Base-by-base conservation (phyloP, 129 eudicot genomes). In the Silybum marianum region DNA sequence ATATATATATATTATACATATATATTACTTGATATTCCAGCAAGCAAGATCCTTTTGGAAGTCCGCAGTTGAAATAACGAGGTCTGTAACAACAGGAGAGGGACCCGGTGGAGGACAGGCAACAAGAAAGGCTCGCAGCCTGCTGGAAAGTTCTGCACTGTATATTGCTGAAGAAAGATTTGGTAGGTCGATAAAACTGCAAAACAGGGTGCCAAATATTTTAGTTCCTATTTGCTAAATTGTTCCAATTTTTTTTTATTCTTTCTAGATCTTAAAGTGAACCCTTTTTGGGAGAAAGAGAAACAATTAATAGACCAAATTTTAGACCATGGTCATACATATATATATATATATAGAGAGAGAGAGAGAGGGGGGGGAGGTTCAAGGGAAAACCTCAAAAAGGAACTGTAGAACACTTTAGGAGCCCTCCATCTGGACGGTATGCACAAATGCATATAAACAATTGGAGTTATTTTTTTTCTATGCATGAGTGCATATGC, bases 31-130 rank as follows among this genome's bases (percentile, higher is more conserved):
- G 40, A 93, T 87, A 80, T 88, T 90, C 96, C 96, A 90, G 85
- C 83, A 73, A 76, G 89, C 87, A 82, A 93, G 92, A 88, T 93
- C 97, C 84, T 89, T 90, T 75, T 93, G 96, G 70, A 93, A 93
- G 78, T 93, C 97, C 22, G 97, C 92, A 32, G 97, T 84, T 81
- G 96, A 89, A 86, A 90, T 88, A n/a, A 93, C 92, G 82, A 93
- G 97, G 30, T 93, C 96, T 9, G 92, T 88, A 8, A 90, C 96
- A 67, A 78, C 87, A 74, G 88, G 89, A 14, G 90, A 73, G 69
- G 93, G 97, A 16, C 91, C 92, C 5, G 89, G 19, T 39, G 97
- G 97, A 76, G 97, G 97, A 79, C 91, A 93, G 63, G 97, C 90
- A 78, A 93, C 89, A 72, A 93, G 96, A 85, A 93, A 93, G 7